Evolutionary conservation across 495 filamentous ascomycete species (phyloP).

Genomic region (Tetracladium setigerum): DNA sequence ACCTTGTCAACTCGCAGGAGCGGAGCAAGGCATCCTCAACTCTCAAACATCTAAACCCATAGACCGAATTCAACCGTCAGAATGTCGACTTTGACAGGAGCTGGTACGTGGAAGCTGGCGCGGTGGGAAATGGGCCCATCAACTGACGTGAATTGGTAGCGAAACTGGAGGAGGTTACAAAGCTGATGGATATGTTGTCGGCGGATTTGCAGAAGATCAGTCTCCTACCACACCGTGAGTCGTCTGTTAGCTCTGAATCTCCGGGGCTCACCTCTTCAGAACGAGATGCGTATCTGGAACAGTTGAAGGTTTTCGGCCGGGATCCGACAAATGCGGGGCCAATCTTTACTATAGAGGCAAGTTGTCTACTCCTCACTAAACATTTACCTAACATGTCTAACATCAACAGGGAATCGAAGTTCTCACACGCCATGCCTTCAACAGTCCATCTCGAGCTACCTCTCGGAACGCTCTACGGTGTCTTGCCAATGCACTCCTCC

Average conservation of each 20-base stretch:
- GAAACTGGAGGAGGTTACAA: conserved; percentile 56
- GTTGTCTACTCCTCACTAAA: conserved; percentile 7
- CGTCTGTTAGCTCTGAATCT: neutral
- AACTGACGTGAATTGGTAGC: conserved; percentile 30
- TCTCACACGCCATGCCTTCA: conserved; percentile 65
- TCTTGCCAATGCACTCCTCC: conserved; percentile 78
- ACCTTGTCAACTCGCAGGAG: too few species aligned
- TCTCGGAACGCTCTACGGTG: conserved; percentile 76
- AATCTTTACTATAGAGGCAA: conserved; percentile 71
- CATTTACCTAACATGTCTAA: conserved; percentile 7
- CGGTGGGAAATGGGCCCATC: too few species aligned
- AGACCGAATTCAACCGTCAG: too few species aligned
- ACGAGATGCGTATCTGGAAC: conserved; percentile 53
- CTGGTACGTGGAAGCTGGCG: too few species aligned
- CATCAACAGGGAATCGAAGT: conserved; percentile 60
- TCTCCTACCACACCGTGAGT: conserved; percentile 50
- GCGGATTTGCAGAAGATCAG: conserved; percentile 47
- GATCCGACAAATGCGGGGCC: conserved; percentile 62
- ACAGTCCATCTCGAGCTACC: conserved; percentile 46
- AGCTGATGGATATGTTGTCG: conserved; percentile 48
- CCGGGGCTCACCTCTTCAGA: conserved; percentile 36
- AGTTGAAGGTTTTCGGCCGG: conserved; percentile 74
- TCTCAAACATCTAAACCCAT: too few species aligned
- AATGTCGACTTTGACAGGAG: too few species aligned
- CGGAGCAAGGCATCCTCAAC: too few species aligned